These are phyloP conservation scores for Miscanthus sacchariflorus DNA, from an alignment of 202 grass and related monocot species.

Conservation along the genomic window DNA sequence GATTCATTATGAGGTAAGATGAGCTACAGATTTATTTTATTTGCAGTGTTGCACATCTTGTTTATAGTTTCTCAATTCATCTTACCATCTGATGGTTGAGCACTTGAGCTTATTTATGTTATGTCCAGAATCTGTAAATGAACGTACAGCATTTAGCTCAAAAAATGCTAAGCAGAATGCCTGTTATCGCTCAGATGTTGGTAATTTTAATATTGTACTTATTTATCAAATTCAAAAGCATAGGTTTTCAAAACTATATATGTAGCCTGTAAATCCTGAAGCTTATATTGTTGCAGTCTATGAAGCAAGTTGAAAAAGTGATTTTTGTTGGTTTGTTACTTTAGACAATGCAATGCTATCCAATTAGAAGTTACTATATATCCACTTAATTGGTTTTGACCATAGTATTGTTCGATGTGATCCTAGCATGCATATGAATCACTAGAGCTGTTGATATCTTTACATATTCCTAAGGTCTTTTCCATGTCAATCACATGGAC, in stretches of 20 bases:
- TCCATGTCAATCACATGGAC: neutral
- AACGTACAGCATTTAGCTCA: neutral
- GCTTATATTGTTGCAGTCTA: conserved; percentile 7
- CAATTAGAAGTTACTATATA: neutral
- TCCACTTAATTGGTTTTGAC: conserved; percentile 11
- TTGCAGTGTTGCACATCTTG: neutral
- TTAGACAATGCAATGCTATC: neutral
- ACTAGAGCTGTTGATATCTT: neutral
- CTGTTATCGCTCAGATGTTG: neutral
- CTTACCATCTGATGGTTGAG: neutral
- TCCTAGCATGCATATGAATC: neutral
- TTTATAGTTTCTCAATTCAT: neutral
- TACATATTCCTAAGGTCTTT: neutral
- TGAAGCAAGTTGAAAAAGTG: neutral
- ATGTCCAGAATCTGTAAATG: neutral
- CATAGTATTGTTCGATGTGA: neutral
- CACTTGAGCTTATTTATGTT: neutral
- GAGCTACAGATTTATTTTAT: conserved; percentile 21
- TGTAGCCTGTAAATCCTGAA: neutral
- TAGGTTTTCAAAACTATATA: conserved; percentile 1
- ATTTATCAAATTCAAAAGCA: neutral
- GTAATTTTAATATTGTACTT: neutral
- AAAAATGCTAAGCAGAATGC: neutral
- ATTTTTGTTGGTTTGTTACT: neutral
- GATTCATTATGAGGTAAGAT: conserved; percentile 92